Conservation (phyloP, 1,284 basidiomycete genomes). For the Pseudomicrostroma phylloplanum region DNA sequence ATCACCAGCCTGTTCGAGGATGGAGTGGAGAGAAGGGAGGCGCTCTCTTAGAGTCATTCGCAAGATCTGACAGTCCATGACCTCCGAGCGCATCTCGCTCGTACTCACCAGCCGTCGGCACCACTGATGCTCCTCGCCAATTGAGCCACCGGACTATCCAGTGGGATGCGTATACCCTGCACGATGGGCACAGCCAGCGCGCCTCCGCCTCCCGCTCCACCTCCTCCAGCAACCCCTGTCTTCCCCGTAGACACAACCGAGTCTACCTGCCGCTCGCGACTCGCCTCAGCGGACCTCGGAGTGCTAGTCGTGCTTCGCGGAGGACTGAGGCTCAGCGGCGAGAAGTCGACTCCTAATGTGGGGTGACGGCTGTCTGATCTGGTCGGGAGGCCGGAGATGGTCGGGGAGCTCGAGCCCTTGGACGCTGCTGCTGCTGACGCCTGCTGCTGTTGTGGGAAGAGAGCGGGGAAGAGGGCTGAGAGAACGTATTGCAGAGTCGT, state of each 20-base stretch:
- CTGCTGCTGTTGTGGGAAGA: slow-evolving; percentile 51
- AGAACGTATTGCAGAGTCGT: slow-evolving; percentile 53
- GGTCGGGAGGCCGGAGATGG: not conserved
- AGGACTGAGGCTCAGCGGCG: slow-evolving; percentile 26
- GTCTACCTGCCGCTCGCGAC: not conserved
- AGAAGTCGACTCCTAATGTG: not conserved
- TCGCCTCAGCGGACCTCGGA: not conserved
- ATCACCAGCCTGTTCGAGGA: too few species aligned
- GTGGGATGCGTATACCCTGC: slow-evolving; percentile 78
- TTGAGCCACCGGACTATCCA: slow-evolving; percentile 87
- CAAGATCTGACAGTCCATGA: too few species aligned
- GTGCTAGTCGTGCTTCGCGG: slow-evolving; percentile 11
- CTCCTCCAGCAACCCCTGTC: not conserved
- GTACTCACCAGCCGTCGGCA: slow-evolving; percentile 74
- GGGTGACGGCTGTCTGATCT: not conserved
- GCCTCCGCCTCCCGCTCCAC: not conserved
- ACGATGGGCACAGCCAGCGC: slow-evolving; percentile 60
- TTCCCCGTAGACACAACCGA: not conserved
- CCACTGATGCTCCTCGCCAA: slow-evolving; percentile 79
- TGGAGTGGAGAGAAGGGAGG: too few species aligned
- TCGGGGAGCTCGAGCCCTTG: not conserved
- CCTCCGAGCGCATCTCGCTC: too few species aligned
- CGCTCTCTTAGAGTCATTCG: too few species aligned
- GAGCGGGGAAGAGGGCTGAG: slow-evolving; percentile 53
- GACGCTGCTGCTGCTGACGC: slow-evolving; percentile 20